Evolutionary conservation across 225 moss, liverwort and hornwort genomes (phyloP).

Genomic region (Pleurozium schreberi): DNA sequence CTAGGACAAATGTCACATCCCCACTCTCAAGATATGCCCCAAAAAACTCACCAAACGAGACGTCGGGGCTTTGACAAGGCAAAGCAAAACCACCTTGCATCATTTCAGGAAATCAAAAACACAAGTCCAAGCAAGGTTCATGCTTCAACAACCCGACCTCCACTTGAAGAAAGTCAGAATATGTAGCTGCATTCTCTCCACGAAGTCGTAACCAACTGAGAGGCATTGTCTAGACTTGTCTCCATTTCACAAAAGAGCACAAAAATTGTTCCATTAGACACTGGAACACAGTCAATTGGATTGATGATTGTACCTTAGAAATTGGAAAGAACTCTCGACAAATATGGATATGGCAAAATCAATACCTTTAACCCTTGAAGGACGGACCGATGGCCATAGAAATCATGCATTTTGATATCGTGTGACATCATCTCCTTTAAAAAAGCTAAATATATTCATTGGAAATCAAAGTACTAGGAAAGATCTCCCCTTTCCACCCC

Average conservation of each 20-base stretch:
- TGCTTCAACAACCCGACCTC: fast-evolving
- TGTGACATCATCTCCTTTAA: no score
- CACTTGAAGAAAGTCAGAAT: background rate
- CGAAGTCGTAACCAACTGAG: fast-evolving
- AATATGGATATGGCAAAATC: fast-evolving
- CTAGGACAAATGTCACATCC: background rate
- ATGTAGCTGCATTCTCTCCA: fast-evolving
- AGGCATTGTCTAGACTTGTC: fast-evolving
- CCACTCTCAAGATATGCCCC: fast-evolving
- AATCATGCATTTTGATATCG: no score
- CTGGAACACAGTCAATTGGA: background rate
- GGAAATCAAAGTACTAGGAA: no score
- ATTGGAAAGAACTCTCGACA: background rate
- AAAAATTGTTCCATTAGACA: fast-evolving
- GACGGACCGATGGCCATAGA: no score
- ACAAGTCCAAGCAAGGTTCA: background rate
- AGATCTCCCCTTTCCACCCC: no score
- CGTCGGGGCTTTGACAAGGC: background rate
- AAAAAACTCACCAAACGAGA: background rate
- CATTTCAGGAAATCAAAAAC: fast-evolving
- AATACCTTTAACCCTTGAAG: no score
- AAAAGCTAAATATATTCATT: no score
- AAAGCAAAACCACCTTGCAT: background rate
- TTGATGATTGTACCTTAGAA: background rate
- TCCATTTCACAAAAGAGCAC: background rate